Evolutionary conservation across 495 filamentous ascomycete species (phyloP), one percentile per base, ranked within the genome.

Genomic region (Rhizodiscina lignyota): DNA sequence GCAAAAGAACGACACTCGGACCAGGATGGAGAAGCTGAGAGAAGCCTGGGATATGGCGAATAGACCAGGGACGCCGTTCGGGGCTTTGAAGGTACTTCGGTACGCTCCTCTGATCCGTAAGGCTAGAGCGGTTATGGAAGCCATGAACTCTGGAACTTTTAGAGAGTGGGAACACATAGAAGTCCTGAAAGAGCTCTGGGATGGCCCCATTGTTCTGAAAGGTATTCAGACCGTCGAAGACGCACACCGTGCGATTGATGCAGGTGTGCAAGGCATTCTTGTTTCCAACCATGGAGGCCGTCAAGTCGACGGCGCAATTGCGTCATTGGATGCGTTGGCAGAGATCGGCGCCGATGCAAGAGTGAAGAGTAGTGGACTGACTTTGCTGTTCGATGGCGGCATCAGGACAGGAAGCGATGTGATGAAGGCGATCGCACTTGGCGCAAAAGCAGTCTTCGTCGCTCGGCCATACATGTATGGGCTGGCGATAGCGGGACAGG

Each of bases 211-310:
- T 36, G 58, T 51, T 2, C 48, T 75, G 11, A 73, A 74, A 48
- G 67, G 68, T 0, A 68, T 72, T 21, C 67, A 73, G 49, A 56
- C 54, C 24, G 65, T 69, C 3, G 50, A 45, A 2, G 68, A 71
- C 51, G 70, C 68, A 35, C 48, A 53, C 37, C 65, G 59, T 44
- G 67, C 66, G 22, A 67, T 69, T 1, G 59, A 74, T 47, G 21
- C 55, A 19, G 70, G 65, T 5, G 58, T 63, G 23, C 63, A 70
- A 48, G 67, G 66, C 1, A 70, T 72, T 39, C 62, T 72, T 0
- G 67, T 76, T n/a, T 62, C 55, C 38, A 75, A 59, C 20, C 67
- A 70, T 34, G 66, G 66, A 2, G 66, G 66, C 3, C 45, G 66
- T 40, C 56, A 58, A 35, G 39, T 58, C 13, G 53, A 59, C 23